Conservation (phyloP, 2,329 filamentous ascomycete genomes). For the Didymella pomorum region DNA sequence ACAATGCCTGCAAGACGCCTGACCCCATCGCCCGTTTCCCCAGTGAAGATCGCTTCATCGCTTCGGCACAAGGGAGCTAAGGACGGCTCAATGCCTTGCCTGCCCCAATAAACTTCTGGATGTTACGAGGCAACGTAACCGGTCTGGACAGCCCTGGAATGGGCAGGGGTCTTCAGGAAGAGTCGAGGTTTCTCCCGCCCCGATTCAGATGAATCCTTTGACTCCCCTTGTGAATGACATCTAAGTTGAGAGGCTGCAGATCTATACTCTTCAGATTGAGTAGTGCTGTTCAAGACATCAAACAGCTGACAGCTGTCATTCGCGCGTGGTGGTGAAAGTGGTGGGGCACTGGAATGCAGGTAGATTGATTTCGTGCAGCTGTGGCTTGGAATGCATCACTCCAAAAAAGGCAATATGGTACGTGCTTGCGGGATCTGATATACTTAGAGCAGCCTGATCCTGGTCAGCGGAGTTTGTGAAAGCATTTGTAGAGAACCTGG, state of each 20-base stretch:
- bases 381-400: slow-evolving; percentile 22
- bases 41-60: slow-evolving; percentile 17
- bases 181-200: not conserved
- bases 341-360: slow-evolving; percentile 14
- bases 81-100: slow-evolving; percentile 17
- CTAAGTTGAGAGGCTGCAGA: not conserved
- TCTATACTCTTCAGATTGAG: not conserved
- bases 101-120: slow-evolving; percentile 14
- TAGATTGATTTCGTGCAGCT: slow-evolving; percentile 9
- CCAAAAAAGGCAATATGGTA: slow-evolving; percentile 7
- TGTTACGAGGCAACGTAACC: slow-evolving; percentile 18
- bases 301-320: slow-evolving; percentile 30
- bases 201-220: not conserved
- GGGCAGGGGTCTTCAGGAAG: slow-evolving; percentile 7
- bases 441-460: slow-evolving; percentile 16
- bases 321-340: slow-evolving; percentile 20
- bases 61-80: slow-evolving; percentile 19
- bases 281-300: slow-evolving; percentile 10
- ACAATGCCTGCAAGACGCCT: slow-evolving; percentile 12
- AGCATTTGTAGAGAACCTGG: not conserved
- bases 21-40: slow-evolving; percentile 19
- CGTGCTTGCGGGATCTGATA: slow-evolving; percentile 1
- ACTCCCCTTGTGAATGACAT: not conserved
- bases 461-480: slow-evolving; percentile 2
- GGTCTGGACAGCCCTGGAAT: slow-evolving; percentile 16